These are phyloP conservation scores for Misopates orontium DNA, from an alignment of 257 asterid species.

Conservation along the genomic window DNA sequence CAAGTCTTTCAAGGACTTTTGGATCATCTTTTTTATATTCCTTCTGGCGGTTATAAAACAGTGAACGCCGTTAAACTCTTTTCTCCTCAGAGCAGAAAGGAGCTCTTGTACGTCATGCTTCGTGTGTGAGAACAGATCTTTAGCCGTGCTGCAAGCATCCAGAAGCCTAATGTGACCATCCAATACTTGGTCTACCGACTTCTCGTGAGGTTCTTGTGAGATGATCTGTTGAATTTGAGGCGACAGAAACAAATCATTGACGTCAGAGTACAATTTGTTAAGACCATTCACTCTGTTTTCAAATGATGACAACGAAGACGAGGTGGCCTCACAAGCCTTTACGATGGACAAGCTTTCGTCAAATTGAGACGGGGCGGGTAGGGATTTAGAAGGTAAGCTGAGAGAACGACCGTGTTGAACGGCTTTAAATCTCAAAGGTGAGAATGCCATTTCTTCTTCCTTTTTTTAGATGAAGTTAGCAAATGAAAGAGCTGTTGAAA, in stretches of 20 bases:
- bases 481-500: slow-evolving; percentile 11
- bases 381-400: slow-evolving; percentile 41
- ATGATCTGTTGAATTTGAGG: slow-evolving; percentile 28
- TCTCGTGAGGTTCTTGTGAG: slow-evolving; percentile 24
- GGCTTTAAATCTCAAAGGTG: slow-evolving; percentile 45
- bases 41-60: slow-evolving; percentile 22
- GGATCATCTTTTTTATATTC: slow-evolving; percentile 38
- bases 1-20: slow-evolving; percentile 27
- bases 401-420: slow-evolving; percentile 43
- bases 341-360: slow-evolving; percentile 32
- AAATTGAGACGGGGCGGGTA: slow-evolving; percentile 37
- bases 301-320: slow-evolving; percentile 32
- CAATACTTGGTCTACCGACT: slow-evolving; percentile 31
- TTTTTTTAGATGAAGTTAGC: not conserved
- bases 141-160: slow-evolving; percentile 35
- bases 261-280: slow-evolving; percentile 27
- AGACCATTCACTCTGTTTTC: slow-evolving; percentile 27
- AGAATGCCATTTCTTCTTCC: slow-evolving; percentile 35
- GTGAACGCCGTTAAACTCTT: slow-evolving; percentile 22
- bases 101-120: slow-evolving; percentile 28
- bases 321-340: slow-evolving; percentile 28
- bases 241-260: slow-evolving; percentile 34
- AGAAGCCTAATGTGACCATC: slow-evolving; percentile 36
- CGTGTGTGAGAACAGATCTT: slow-evolving; percentile 30
- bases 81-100: slow-evolving; percentile 40